Conservation (phyloP, 2,329 filamentous ascomycete species). For the Chrysosporium queenslandicum region DNA sequence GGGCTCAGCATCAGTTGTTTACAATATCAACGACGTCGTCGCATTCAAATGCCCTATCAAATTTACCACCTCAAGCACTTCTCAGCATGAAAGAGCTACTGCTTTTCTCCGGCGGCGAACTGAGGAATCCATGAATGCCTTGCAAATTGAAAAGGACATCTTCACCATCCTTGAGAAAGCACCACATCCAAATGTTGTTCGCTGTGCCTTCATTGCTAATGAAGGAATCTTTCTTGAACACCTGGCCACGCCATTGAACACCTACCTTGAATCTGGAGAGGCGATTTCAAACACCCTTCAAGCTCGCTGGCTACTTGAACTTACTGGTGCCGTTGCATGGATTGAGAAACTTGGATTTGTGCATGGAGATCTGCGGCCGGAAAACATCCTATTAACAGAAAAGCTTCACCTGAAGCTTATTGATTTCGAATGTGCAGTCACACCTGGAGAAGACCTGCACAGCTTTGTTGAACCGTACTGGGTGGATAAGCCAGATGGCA, state of each 20-base stretch:
- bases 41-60: slow-evolving; percentile 3
- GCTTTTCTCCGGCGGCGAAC: background rate
- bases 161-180: background rate
- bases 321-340: slow-evolving; percentile 3
- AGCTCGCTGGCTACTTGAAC: slow-evolving; percentile 2
- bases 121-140: background rate
- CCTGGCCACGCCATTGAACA: background rate
- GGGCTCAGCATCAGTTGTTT: slow-evolving; percentile 7
- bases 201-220: background rate
- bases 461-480: slow-evolving; percentile 3
- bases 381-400: background rate
- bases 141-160: slow-evolving; percentile 2
- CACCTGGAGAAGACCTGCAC: background rate
- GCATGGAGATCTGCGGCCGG: slow-evolving; percentile 4
- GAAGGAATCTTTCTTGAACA: slow-evolving; percentile 8
- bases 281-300: background rate
- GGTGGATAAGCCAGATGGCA: background rate
- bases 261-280: background rate
- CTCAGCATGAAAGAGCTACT: background rate
- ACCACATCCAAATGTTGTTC: slow-evolving; percentile 8
- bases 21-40: background rate
- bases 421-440: slow-evolving; percentile 5
- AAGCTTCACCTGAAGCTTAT: slow-evolving; percentile 4
- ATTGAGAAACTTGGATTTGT: slow-evolving; percentile 4
- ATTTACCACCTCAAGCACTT: background rate